Evolutionary conservation across 1,284 basidiomycete genomes (phyloP).

Genomic region (Meripilus lineatus): DNA sequence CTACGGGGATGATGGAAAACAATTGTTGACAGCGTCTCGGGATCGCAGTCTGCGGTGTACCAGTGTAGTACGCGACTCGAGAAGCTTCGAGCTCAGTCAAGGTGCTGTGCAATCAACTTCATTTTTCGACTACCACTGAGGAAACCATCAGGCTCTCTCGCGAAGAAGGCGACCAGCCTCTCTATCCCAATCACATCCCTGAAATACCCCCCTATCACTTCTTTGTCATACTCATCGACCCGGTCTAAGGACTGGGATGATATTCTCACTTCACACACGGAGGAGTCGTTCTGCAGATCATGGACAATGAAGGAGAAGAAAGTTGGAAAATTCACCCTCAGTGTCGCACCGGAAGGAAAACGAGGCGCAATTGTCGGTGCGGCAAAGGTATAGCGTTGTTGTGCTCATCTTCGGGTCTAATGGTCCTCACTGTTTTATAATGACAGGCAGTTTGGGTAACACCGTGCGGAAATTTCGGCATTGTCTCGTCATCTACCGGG

Average conservation of each 20-base stretch:
- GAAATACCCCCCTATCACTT: slow-evolving; percentile 76
- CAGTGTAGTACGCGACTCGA: slow-evolving; percentile 89
- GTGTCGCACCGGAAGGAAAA: slow-evolving; percentile 47
- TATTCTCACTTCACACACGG: slow-evolving; percentile 84
- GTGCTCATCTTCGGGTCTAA: slow-evolving; percentile 7
- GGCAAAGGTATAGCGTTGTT: slow-evolving; percentile 47
- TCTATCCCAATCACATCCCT: slow-evolving; percentile 78
- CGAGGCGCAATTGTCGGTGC: slow-evolving; percentile 39
- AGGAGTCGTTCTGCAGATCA: slow-evolving; percentile 75
- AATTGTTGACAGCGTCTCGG: slow-evolving; percentile 81
- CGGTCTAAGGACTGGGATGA: slow-evolving; percentile 98
- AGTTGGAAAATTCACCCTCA: slow-evolving; percentile 70
- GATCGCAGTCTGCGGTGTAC: slow-evolving; percentile 89
- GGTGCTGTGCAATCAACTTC: slow-evolving; percentile 38
- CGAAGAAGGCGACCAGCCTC: slow-evolving; percentile 78
- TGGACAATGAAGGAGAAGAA: slow-evolving; percentile 87
- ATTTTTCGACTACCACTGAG: slow-evolving; percentile 1
- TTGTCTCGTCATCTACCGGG: slow-evolving; percentile 79
- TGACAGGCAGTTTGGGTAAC: slow-evolving; percentile 82
- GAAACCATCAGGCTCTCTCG: slow-evolving; percentile 59
- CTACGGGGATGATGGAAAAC: slow-evolving; percentile 96
- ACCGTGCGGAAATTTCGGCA: slow-evolving; percentile 94
- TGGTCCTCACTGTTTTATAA: slow-evolving; percentile 3
- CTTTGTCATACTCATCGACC: slow-evolving; percentile 75
- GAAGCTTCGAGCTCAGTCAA: slow-evolving; percentile 94